Evolutionary conservation across 2,329 filamentous ascomycete genomes (phyloP).

Genomic region (Pseudopithomyces maydicus): DNA sequence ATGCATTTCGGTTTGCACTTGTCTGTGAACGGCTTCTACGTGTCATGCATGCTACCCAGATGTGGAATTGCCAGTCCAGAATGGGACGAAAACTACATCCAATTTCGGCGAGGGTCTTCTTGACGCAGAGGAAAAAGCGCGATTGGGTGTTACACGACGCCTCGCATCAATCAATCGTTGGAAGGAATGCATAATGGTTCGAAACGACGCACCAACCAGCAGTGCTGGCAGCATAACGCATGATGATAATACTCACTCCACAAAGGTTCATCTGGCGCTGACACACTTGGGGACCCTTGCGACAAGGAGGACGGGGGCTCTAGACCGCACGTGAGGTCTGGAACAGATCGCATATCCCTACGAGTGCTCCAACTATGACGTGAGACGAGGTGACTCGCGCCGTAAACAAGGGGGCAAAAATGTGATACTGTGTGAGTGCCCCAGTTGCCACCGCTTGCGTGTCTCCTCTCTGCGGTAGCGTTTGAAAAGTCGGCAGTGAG

Average conservation of each 20-base stretch:
- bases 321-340: not conserved
- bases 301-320: not conserved
- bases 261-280: not conserved
- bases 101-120: not conserved
- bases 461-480: not conserved
- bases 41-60: no score
- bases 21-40: no score
- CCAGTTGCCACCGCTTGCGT: no score
- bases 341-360: not conserved
- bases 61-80: no score
- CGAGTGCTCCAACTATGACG: not conserved
- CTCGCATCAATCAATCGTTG: not conserved
- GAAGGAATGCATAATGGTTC: not conserved
- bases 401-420: not conserved
- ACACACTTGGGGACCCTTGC: not conserved
- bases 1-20: no score
- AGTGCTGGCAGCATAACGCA: not conserved
- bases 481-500: not conserved
- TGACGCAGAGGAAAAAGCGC: not conserved
- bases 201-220: slow-evolving; percentile 3
- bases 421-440: not conserved
- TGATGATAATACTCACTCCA: not conserved
- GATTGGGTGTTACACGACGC: not conserved
- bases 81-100: no score
- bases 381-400: not conserved